phyloP scores from a whole-genome alignment of 495 filamentous ascomycete genomes.

The Neurospora tetrasperma region DNA sequence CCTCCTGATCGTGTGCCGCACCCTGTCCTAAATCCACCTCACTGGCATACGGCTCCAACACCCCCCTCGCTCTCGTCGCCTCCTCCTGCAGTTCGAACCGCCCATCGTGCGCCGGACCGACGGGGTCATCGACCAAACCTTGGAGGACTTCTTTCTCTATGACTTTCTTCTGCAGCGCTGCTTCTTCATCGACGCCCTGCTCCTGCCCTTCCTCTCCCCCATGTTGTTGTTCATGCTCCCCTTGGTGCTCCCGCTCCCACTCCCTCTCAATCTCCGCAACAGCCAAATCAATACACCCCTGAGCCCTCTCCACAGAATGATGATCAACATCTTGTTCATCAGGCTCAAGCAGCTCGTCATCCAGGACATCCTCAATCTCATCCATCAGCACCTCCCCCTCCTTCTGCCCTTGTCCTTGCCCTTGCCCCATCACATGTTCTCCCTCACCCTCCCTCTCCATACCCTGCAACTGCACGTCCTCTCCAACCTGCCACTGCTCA shows the following conservation, averaged over 20 bases:
- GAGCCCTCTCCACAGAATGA: background rate
- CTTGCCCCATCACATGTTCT: background rate
- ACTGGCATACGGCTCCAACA: background rate
- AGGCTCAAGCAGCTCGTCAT: background rate
- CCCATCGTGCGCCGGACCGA: background rate
- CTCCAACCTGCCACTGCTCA: background rate
- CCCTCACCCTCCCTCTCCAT: no score
- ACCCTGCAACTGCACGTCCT: background rate
- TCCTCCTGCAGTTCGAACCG: background rate
- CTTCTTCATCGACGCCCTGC: background rate
- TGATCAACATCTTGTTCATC: background rate
- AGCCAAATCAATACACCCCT: background rate
- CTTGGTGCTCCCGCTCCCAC: background rate
- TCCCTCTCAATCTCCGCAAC: constrained; percentile 5
- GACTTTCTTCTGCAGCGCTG: background rate
- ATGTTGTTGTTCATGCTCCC: background rate
- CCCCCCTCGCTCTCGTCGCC: background rate
- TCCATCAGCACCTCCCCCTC: background rate
- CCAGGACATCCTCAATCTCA: background rate
- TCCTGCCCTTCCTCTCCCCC: background rate
- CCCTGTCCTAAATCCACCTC: background rate
- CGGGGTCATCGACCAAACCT: background rate
- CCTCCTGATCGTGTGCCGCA: background rate
- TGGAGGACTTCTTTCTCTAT: background rate
- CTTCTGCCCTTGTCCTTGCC: background rate